These are phyloP conservation scores for Porcisia deanei DNA, from an alignment of 208 protist species.

Conservation along the genomic window DNA sequence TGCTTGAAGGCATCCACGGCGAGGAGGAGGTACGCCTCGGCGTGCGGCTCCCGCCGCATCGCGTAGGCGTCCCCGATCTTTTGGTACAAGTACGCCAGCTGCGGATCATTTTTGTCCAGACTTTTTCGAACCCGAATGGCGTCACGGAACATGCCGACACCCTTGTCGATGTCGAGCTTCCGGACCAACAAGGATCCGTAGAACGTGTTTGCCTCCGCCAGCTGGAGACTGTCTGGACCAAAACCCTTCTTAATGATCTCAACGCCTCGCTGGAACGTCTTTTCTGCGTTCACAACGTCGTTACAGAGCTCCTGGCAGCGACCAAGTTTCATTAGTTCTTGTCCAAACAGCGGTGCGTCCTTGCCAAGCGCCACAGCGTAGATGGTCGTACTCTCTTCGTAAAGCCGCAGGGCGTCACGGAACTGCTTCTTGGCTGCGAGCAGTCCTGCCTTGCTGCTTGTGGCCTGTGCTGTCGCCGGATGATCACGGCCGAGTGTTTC, in stretches of 20 bases:
- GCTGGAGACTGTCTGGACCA: constrained; percentile 62
- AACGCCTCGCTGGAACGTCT: constrained; percentile 67
- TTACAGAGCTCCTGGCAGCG: constrained; percentile 84
- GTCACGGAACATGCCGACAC: constrained; percentile 65
- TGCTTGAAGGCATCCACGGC: constrained; percentile 78
- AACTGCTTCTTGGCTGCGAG: constrained; percentile 80
- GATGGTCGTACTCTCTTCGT: constrained; percentile 77
- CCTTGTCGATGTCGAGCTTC: constrained; percentile 63
- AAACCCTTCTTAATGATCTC: constrained; percentile 65
- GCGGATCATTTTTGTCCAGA: constrained; percentile 65
- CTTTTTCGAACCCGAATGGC: constrained; percentile 76
- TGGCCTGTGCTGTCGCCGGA: constrained; percentile 83
- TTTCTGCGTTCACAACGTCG: constrained; percentile 64
- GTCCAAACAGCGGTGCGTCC: constrained; percentile 69
- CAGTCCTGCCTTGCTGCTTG: constrained; percentile 82
- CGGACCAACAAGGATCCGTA: constrained; percentile 71
- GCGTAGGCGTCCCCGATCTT: constrained; percentile 88
- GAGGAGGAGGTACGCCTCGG: constrained; percentile 88
- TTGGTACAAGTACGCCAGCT: constrained; percentile 87
- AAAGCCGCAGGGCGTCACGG: constrained; percentile 75
- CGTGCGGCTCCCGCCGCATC: constrained; percentile 75
- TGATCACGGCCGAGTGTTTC: constrained; percentile 81
- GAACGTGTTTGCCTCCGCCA: constrained; percentile 82
- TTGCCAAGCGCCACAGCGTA: constrained; percentile 80
- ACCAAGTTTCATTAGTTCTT: constrained; percentile 83